Evolutionary conservation across 257 asterid species (phyloP), one percentile per base, ranked within the genome.

Genomic region (Dorcoceras hygrometricum): DNA sequence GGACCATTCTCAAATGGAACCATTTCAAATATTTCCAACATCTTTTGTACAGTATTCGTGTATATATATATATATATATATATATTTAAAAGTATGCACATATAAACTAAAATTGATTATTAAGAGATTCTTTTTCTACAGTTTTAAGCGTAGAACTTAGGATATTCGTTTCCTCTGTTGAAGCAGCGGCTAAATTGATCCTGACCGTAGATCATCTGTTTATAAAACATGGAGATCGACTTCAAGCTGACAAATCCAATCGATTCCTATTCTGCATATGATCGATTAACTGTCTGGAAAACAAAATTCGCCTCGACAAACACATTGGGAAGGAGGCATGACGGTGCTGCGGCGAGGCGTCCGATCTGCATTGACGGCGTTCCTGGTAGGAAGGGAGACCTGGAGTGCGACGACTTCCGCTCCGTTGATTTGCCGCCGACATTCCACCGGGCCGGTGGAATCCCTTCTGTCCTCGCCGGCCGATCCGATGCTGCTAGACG

Each of bases 391-490:
- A 4, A 71, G 53, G 24, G 22, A 46, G 23, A 63, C 14, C 31
- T 50, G 57, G 70, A 58, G 7, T 70, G 60, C 75, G 57, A 39
- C 75, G 57, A 39, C 68, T 18, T n/a, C 68, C 32, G 24, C 48
- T 29, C 50, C 78, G 31, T 57, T 56, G 55, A 48, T 26, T 57
- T 9, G 27, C 34, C 65, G 72, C 22, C 51, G 71, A 53, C 70
- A 60, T 51, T 79, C 86, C 16, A 54, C 74, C 78, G 76, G 19
- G 69, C 81, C 63, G 81, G 69, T 27, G 87, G n/a, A 76, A 43
- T 71, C 63, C 67, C 65, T 71, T 20, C 60, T 83, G 36, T 65
- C 77, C 53, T 43, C 54, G 14, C 22, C 53, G 7, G 53, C 63
- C 24, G 56, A 43, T 22, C 16, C 36, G 14, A 16, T 46, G 7